Evolutionary conservation across 1,284 basidiomycete genomes (phyloP), one percentile per base, ranked within the genome.

Genomic region (Mycena sp.): DNA sequence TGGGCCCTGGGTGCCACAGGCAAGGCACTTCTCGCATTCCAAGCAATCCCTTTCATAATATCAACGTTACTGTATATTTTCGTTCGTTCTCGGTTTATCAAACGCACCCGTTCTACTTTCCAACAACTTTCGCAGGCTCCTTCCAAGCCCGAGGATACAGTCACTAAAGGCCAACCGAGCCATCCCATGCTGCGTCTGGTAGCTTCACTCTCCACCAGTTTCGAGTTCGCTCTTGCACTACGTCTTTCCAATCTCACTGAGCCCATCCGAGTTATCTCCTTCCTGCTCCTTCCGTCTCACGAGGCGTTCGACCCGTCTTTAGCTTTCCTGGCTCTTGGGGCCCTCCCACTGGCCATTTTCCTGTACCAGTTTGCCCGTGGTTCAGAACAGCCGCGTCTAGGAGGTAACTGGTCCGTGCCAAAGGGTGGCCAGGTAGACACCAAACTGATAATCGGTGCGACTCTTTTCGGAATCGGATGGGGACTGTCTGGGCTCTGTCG

Each of bases 391-490:
- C 78, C 80, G 4, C 68, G 72, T 19, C 73, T 83, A n/a, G 79
- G 78, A 52, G 81, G 79, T 14, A 57, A 58, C 35, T 82, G 80
- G 78, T 72, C 72, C 6, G 74, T 84, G 30, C 79, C 81, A 6
- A 77, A 74, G 38, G 72, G 69, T 35, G 74, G 73, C 17, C 65
- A 77, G 41, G 78, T 91, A 21, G 85, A 90, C 70, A 65, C 68
- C 51, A 80, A 74, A 56, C 78, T 92, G 28, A 44, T 91, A 14
- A 50, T 72, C 35, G 90, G 90, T 17, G 80, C 87, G 2, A 80
- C 80, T 17, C 67, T 87, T 28, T 92, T 92, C 72, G 89, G 90
- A 43, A 67, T 86, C 17, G 89, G 90, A 2, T 92, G 90, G 90
- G 90, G 87, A 1, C 70, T 87, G 40, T 77, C 80, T 44, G 89